Percentiles rank a stretch among this genome's conserved stretches.
Evolutionary conservation across 106 monocot genomes (phyloP).

Genomic region (Dendrobium officinale): DNA sequence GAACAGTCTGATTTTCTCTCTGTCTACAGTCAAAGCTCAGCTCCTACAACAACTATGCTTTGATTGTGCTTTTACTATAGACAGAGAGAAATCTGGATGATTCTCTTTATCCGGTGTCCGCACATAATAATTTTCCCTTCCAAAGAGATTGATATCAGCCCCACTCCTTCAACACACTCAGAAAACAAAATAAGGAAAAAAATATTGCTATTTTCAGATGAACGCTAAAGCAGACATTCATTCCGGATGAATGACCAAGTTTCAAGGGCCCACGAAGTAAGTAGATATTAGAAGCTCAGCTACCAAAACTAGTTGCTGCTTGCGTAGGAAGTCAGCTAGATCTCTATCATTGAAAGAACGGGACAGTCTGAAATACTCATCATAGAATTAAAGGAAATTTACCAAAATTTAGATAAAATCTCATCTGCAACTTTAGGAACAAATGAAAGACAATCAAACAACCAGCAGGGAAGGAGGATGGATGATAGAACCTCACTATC

Average conservation of each 20-base stretch:
- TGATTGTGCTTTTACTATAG: too few species aligned
- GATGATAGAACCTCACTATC: slow-evolving; percentile 1
- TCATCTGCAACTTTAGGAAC: background rate
- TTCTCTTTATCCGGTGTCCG: too few species aligned
- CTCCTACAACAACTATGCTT: too few species aligned
- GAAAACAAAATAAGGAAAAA: background rate
- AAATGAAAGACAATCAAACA: background rate
- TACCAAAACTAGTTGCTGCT: background rate
- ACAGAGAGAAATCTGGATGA: too few species aligned
- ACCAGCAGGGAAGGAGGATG: background rate
- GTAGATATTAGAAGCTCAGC: background rate
- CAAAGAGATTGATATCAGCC: background rate
- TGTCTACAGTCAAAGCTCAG: too few species aligned
- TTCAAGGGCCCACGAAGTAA: background rate
- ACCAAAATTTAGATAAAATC: background rate
- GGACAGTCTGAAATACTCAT: background rate
- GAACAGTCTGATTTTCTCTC: too few species aligned
- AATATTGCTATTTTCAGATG: background rate
- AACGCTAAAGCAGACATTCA: background rate
- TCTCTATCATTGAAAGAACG: background rate
- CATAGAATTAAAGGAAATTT: background rate
- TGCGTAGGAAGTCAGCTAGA: background rate
- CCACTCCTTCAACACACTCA: background rate
- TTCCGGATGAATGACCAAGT: background rate
- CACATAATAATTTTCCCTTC: background rate